Evolutionary conservation across 116 monocot species (phyloP).

Genomic region (Phalaenopsis hybrid): DNA sequence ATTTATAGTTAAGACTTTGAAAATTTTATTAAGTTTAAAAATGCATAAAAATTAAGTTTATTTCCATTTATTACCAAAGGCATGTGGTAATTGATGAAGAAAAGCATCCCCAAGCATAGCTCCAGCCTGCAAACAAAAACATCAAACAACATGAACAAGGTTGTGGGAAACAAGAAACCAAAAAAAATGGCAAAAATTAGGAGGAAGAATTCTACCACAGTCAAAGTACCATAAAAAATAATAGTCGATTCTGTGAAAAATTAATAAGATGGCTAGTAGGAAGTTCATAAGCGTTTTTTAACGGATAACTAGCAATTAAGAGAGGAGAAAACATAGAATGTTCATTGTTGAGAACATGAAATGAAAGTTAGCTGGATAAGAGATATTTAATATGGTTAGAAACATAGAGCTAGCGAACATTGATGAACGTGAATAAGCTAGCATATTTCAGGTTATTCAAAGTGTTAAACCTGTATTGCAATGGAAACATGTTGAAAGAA

Average conservation of each 20-base stretch:
- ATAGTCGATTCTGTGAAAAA: not conserved
- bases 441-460: too few relatives aligned
- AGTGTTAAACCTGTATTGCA: too few relatives aligned
- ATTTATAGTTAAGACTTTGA: too few relatives aligned
- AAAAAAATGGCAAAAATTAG: not conserved
- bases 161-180: not conserved
- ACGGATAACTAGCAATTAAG: not conserved
- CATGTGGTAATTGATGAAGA: slow-evolving; percentile 98
- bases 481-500: too few relatives aligned
- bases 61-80: slow-evolving; percentile 54
- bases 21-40: too few relatives aligned
- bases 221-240: not conserved
- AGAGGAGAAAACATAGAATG: not conserved
- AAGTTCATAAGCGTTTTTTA: not conserved
- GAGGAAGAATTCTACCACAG: not conserved
- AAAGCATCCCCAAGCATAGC: slow-evolving; percentile 99
- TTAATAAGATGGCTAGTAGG: not conserved
- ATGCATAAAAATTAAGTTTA: too few relatives aligned
- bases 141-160: not conserved
- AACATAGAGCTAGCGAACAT: too few relatives aligned
- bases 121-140: slow-evolving; percentile 52
- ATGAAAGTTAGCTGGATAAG: too few relatives aligned
- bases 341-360: too few relatives aligned
- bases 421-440: too few relatives aligned
- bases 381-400: too few relatives aligned